Percentiles rank a stretch among this genome's conserved stretches.
Conservation (phyloP, 2,329 filamentous ascomycete genomes). For the Cladosporium colombiae region DNA sequence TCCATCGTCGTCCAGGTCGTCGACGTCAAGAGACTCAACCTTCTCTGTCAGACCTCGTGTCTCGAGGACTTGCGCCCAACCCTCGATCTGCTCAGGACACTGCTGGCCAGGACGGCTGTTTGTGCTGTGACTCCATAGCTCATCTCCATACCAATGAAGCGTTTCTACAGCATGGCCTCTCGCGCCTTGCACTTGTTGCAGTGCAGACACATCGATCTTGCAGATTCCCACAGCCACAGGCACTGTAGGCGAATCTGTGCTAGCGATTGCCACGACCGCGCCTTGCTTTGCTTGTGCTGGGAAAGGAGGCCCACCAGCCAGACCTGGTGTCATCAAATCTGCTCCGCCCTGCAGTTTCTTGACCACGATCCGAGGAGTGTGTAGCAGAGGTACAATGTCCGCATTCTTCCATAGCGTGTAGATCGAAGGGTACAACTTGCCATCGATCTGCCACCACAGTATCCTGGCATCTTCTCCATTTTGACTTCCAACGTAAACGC, state of each 20-base stretch:
- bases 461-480: constrained; percentile 59
- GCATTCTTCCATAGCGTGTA: constrained; percentile 69
- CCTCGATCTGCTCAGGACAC: constrained; percentile 56
- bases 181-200: constrained; percentile 58
- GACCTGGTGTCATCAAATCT: constrained; percentile 68
- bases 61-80: constrained; percentile 47
- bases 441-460: constrained; percentile 65
- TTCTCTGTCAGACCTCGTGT: constrained; percentile 41
- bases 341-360: constrained; percentile 65
- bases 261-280: constrained; percentile 64
- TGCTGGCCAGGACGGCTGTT: constrained; percentile 54
- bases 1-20: constrained; percentile 48
- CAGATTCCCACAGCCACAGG: constrained; percentile 66
- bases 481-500: constrained; percentile 64
- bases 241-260: constrained; percentile 59
- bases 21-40: constrained; percentile 46
- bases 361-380: constrained; percentile 63
- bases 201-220: constrained; percentile 60
- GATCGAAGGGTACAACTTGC: constrained; percentile 56
- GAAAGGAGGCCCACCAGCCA: constrained; percentile 66
- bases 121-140: constrained; percentile 66
- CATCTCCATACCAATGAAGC: constrained; percentile 68
- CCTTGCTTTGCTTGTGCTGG: constrained; percentile 60
- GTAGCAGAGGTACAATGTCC: constrained; percentile 61
- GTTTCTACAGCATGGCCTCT: constrained; percentile 67